Evolutionary conservation across 345 rosid genomes (phyloP).

Genomic region (Populus ilicifolia): DNA sequence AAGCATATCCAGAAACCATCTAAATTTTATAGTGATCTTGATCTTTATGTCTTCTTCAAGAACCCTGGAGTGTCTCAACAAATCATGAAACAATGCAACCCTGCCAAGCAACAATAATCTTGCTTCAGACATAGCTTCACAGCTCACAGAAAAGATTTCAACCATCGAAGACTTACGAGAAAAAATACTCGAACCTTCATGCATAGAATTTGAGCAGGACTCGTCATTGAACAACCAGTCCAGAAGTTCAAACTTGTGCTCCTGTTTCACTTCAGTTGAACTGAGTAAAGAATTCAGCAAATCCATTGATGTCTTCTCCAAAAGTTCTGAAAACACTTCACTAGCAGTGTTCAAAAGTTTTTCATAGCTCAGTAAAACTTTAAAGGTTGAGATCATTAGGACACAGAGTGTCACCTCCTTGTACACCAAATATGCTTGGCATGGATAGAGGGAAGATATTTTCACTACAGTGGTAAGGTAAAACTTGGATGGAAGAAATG

Average conservation of each 20-base stretch:
- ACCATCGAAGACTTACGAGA: conserved; percentile 29
- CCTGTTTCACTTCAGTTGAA: conserved; percentile 48
- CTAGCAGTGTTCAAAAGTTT: conserved; percentile 44
- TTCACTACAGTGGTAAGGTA: conserved; percentile 79
- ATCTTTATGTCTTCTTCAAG: conserved; percentile 48
- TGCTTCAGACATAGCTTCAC: conserved; percentile 36
- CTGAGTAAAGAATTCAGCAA: conserved; percentile 58
- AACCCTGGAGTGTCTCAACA: conserved; percentile 53
- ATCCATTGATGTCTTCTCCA: conserved; percentile 64
- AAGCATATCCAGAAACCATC: conserved; percentile 58
- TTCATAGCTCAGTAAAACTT: conserved; percentile 51
- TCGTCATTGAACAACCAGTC: conserved; percentile 53
- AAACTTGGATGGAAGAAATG: conserved; percentile 83
- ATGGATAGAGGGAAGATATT: conserved; percentile 63
- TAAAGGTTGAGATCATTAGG: conserved; percentile 55
- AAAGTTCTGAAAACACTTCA: conserved; percentile 69
- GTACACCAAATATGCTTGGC: conserved; percentile 52
- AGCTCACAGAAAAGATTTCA: conserved; percentile 46
- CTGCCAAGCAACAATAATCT: conserved; percentile 45
- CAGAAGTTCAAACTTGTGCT: conserved; percentile 53
- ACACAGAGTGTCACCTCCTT: conserved; percentile 53
- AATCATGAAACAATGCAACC: conserved; percentile 46
- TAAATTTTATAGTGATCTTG: conserved; percentile 51
- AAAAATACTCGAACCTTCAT: conserved; percentile 25
- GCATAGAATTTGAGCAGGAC: conserved; percentile 21